Conservation (phyloP, 2,329 filamentous ascomycete genomes). For the Alternaria gansuensis region DNA sequence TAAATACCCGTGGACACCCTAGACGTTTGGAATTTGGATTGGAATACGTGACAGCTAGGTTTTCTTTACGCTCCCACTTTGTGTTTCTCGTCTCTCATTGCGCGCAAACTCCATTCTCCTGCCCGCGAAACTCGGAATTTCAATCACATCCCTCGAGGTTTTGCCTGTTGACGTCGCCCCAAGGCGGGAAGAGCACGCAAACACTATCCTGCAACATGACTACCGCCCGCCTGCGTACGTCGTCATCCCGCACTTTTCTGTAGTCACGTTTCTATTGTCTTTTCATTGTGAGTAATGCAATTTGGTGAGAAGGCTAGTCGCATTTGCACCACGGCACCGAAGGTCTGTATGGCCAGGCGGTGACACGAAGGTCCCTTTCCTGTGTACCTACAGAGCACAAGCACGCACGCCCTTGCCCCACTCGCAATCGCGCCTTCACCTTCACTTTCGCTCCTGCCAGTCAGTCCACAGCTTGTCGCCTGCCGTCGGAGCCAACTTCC, state of each 20-base stretch:
- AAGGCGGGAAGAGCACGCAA: slow-evolving; percentile 2
- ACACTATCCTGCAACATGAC: background rate
- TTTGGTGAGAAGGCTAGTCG: slow-evolving; percentile 21
- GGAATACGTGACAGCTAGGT: too few relatives aligned
- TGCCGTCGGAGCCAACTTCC: slow-evolving; percentile 9
- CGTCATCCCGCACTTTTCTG: background rate
- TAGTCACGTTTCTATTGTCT: slow-evolving; percentile 1
- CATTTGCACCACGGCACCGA: slow-evolving; percentile 27
- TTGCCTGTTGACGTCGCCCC: background rate
- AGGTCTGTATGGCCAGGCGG: slow-evolving; percentile 21
- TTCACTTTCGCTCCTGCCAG: slow-evolving; percentile 12
- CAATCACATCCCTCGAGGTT: too few relatives aligned
- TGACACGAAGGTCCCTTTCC: slow-evolving; percentile 25
- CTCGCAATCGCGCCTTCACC: slow-evolving; percentile 26
- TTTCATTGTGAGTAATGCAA: background rate
- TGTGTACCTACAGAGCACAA: slow-evolving; percentile 17
- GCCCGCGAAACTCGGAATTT: too few relatives aligned
- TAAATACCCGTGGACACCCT: too few relatives aligned
- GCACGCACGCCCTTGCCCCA: slow-evolving; percentile 12
- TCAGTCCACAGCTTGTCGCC: slow-evolving; percentile 4
- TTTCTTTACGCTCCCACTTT: too few relatives aligned
- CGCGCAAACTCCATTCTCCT: too few relatives aligned
- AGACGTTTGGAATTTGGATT: too few relatives aligned
- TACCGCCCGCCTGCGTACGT: background rate
- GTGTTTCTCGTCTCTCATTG: too few relatives aligned